Base-by-base conservation (phyloP, 192 early-diverging fungal species). In the Coemansia sp. region DNA sequence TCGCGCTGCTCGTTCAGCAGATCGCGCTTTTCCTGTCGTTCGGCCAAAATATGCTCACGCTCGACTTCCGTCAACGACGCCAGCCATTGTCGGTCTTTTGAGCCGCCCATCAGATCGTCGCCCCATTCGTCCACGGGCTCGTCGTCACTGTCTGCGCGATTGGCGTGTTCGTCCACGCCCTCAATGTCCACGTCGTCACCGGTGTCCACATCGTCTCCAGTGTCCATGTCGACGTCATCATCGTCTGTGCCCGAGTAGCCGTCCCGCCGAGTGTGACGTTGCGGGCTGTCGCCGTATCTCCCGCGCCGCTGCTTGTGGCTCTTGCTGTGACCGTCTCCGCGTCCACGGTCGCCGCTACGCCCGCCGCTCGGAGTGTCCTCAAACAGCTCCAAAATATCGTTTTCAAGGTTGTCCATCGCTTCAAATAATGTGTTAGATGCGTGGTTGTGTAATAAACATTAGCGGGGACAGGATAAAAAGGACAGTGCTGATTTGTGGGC, bases 21-120 rank as follows among this genome's bases (percentile, higher is more conserved):
- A 16, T 82, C 74, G 57, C 75, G 80, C 12, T 75, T 82, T 57
- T 93, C 90, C 22, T 87, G 85, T 26, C 92, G 86, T 50, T 93
- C 92, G 8, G 85, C 76, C 37, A 93, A 78, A 74, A 91, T 91
- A 27, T 80, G 82, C 67, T 93, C 91, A 56, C 91, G 83, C 50
- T 91, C 89, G 17, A 93, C 80, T 69, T 90, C 91, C 9, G 82
- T 74, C 59, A 92, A 72, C 21, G 87, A 82, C 22, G 82, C 72
- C 22, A 92, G 80, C 62, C 77, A 58, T 16, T 45, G 61, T 23
- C 82, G 82, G 68, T 92, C 90, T 17, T 86, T 83, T 50, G 88
- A 85, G 62, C 89, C 87, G 48, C 87, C 87, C 85, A 89, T 90
- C 54, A 86, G 75, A 39, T 92, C 90, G 5, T 85, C 83, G n/a